A percentile compares a stretch with the other conserved stretches of the same genome.
Conservation (phyloP, 768 basidiomycete species). For the Hericium coralloides region DNA sequence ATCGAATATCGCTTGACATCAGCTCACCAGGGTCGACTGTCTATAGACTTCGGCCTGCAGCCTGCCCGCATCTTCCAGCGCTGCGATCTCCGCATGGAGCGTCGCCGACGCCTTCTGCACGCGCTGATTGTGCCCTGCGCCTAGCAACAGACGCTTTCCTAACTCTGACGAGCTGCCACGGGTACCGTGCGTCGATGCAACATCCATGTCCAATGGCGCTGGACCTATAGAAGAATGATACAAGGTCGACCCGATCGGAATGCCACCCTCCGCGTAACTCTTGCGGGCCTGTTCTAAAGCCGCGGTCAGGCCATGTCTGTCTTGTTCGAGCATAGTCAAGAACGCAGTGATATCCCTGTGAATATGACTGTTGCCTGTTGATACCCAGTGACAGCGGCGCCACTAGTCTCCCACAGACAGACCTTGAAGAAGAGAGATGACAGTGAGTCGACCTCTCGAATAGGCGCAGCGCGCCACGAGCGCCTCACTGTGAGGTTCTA, state of each 20-base stretch:
- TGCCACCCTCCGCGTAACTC: slow-evolving; percentile 42
- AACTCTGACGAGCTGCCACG: background rate
- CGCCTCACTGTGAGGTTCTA: too few species aligned
- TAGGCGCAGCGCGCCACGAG: too few species aligned
- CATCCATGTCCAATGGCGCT: background rate
- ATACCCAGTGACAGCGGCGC: too few species aligned
- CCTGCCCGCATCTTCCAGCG: slow-evolving; percentile 46
- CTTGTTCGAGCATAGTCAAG: slow-evolving; percentile 1
- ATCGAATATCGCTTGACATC: background rate
- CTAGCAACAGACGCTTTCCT: slow-evolving; percentile 17
- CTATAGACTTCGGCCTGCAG: slow-evolving; percentile 36
- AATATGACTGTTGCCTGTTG: too few species aligned
- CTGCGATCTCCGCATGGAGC: slow-evolving; percentile 39
- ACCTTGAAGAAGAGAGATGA: too few species aligned
- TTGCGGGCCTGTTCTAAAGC: slow-evolving; percentile 35
- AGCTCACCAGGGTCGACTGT: slow-evolving; percentile 39
- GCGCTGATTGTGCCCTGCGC: slow-evolving; percentile 35
- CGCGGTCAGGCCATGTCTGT: slow-evolving; percentile 23
- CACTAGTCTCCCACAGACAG: too few species aligned
- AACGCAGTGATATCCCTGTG: too few species aligned
- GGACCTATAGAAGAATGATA: too few species aligned
- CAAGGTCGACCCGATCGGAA: slow-evolving; percentile 55
- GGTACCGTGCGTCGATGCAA: slow-evolving; percentile 16
- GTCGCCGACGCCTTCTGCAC: slow-evolving; percentile 35
- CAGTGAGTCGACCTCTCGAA: too few species aligned